Percentiles rank a stretch among this genome's conserved stretches.
Evolutionary conservation across 305 asterid genomes (phyloP).

Genomic region (Fraxinus sp.): DNA sequence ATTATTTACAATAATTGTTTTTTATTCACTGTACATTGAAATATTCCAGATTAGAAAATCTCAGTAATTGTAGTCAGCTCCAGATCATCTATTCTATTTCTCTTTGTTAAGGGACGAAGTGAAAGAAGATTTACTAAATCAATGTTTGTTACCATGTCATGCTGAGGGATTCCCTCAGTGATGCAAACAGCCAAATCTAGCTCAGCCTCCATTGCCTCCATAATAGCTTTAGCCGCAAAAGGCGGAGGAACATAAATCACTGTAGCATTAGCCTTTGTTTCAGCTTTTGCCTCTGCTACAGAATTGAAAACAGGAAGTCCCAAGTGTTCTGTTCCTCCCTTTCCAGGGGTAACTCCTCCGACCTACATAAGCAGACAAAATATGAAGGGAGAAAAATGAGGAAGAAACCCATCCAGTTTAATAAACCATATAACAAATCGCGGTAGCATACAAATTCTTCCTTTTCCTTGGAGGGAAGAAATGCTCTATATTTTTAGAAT

Average conservation of each 20-base stretch:
- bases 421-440: not conserved
- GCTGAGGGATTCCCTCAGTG: conserved; percentile 97
- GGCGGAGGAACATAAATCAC: conserved; percentile 96
- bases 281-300: conserved; percentile 95
- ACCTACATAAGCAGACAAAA: conserved; percentile 47
- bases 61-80: not conserved
- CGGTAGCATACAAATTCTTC: not conserved
- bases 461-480: not conserved
- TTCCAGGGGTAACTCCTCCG: conserved; percentile 91
- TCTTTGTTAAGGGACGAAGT: not conserved
- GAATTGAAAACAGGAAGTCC: conserved; percentile 89
- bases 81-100: conserved; percentile 13
- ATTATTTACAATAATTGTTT: not conserved
- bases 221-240: conserved; percentile 83
- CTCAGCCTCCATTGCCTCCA: conserved; percentile 90
- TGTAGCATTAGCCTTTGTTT: conserved; percentile 88
- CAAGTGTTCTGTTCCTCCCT: conserved; percentile 95
- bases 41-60: conserved; percentile 3
- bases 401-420: not conserved
- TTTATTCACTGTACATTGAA: not conserved
- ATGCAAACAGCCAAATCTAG: conserved; percentile 77
- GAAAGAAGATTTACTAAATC: not conserved
- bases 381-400: not conserved
- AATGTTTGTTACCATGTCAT: conserved; percentile 71
- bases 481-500: not conserved